Conservation (phyloP, 441 rosid genomes). For the Aquilaria agallochum region DNA sequence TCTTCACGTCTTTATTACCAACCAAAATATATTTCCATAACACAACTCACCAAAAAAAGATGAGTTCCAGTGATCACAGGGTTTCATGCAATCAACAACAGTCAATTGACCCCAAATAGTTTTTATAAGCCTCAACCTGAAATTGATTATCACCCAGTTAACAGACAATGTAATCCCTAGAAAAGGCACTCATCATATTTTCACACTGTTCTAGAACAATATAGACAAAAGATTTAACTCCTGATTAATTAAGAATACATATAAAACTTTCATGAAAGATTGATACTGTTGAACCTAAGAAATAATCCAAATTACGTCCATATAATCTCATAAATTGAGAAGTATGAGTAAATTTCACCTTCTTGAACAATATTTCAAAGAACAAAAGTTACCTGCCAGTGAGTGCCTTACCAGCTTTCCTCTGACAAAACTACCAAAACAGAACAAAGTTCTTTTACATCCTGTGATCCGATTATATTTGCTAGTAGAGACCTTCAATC, state of each 20-base stretch:
- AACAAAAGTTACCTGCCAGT: conserved; percentile 28
- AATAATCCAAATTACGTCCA: conserved; percentile 3
- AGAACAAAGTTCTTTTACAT: conserved; percentile 59
- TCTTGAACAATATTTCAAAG: no score
- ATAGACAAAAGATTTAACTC: no score
- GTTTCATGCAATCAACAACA: conserved; percentile 9
- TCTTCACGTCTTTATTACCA: no score
- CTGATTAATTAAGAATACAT: no score
- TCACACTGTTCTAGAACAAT: no score
- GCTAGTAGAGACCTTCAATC: conserved; percentile 63
- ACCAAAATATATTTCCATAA: no score
- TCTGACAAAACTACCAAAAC: conserved; percentile 38
- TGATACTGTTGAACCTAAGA: conserved; percentile 5
- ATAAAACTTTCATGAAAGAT: neutral
- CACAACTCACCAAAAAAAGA: no score
- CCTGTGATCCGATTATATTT: conserved; percentile 45
- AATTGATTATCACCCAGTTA: no score
- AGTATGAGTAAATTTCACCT: no score
- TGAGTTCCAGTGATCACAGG: no score
- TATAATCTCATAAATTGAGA: conserved; percentile 4
- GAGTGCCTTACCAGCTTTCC: conserved; percentile 33
- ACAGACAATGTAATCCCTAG: no score
- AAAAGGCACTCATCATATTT: no score
- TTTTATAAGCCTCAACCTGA: neutral
- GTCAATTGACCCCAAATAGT: conserved; percentile 2